Base-by-base conservation (phyloP, 352 stramenopile genomes). In the Blastocystis sp. region DNA sequence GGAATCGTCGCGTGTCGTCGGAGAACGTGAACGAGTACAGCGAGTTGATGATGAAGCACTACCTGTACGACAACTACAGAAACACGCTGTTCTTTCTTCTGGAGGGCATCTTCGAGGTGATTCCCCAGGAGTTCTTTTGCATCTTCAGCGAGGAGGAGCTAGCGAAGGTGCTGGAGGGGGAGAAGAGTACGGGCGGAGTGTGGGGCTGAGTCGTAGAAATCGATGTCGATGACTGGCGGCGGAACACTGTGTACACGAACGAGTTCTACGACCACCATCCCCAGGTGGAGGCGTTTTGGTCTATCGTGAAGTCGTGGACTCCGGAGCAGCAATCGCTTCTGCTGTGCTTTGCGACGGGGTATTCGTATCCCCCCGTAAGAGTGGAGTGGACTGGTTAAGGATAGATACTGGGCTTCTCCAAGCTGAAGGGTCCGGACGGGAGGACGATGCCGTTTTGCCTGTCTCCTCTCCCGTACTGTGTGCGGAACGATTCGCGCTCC, bases 401-500 rank as follows among this genome's bases (percentile, higher is more conserved):
- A 24, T 67, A 85, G 74, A 85, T 85, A 6, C 55, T 85, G 31
- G 74, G 74, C 31, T 85, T 85, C 55, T 85, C 74, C 26, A 50
- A 85, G 35, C 39, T 85, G 74, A 85, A 85, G 31, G 74, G 74
- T 33, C 74, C 74, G 9, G 74, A 85, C 69, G 74, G 74, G 21
- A 21, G 74, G 66, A 85, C 74, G 10, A 85, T 85, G 74, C 74
- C 74, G 12, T 85, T 85, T 29, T 85, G 74, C 31, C 41, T 85
- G 13, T 61, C 45, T 67, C 74, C 74, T 19, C 74, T 85, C 12
- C 74, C 74, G 19, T 67, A 69, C 29, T 39, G 26, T 31, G 74
- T 69, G 26, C 59, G 74, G 3, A 29, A 31, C 26, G 29, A 19
- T 33, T 16, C 33, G 10, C 35, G n/a, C 0, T 29, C 31, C 3